Percentiles rank a stretch among this genome's conserved stretches.
Conservation (phyloP, 306 rosid species). For the Vigna mungo region DNA sequence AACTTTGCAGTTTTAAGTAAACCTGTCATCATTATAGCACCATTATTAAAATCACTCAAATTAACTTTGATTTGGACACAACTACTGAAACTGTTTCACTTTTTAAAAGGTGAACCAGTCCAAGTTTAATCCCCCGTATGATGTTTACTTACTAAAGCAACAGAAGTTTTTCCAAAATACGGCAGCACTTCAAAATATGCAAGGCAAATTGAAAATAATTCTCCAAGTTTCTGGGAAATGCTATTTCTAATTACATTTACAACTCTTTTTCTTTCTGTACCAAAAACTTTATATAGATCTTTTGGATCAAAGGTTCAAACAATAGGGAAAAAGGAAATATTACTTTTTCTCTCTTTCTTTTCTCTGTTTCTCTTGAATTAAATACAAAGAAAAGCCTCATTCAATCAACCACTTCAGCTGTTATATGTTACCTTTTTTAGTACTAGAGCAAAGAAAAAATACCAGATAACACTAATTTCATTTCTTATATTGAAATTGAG, state of each 20-base stretch:
- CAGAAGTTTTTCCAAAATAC: slow-evolving; percentile 17
- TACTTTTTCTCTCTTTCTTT: neutral
- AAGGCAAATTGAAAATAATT: neutral
- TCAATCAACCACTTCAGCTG: slow-evolving; percentile 2
- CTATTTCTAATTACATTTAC: neutral
- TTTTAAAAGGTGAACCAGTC: slow-evolving; percentile 9
- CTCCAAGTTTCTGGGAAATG: neutral
- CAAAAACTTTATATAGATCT: neutral
- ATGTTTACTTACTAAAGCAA: slow-evolving; percentile 1
- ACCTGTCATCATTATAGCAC: slow-evolving; percentile 58
- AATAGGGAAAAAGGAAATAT: neutral
- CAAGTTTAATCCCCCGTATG: neutral
- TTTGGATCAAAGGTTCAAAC: slow-evolving; percentile 4
- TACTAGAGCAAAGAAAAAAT: neutral
- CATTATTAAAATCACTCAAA: neutral
- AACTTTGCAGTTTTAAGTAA: slow-evolving; percentile 81
- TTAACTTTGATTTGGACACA: slow-evolving; percentile 24
- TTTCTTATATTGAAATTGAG: slow-evolving; percentile 19
- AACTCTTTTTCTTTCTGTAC: neutral
- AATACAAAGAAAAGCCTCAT: neutral
- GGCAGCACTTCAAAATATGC: neutral
- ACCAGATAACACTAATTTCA: neutral
- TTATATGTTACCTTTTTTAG: neutral
- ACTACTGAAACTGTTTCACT: slow-evolving; percentile 21
- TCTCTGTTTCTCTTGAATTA: neutral